Percentiles rank a stretch among this genome's conserved stretches.
Evolutionary conservation across 345 rosid species (phyloP).

Genomic region (Zanthoxylum bungeanum): DNA sequence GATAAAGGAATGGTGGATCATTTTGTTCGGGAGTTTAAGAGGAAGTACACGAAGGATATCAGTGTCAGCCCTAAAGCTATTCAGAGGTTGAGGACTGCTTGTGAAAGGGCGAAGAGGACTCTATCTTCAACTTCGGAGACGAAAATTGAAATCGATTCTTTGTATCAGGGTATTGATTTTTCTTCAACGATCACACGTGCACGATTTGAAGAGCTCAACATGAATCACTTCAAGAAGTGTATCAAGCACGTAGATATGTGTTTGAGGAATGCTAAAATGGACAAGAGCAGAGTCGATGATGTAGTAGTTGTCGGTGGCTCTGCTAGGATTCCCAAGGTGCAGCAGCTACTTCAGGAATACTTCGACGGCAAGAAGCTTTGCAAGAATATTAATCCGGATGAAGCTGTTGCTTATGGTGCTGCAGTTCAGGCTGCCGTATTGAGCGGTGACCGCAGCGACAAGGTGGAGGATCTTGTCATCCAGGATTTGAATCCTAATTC

Average conservation of each 20-base stretch:
- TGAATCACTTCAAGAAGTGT: conserved; percentile 38
- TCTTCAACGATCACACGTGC: conserved; percentile 35
- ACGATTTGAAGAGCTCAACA: conserved; percentile 40
- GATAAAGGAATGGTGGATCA: conserved; percentile 41
- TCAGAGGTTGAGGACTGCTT: conserved; percentile 35
- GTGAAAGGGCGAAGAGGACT: conserved; percentile 35
- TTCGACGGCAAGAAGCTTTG: conserved; percentile 48
- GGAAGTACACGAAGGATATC: conserved; percentile 44
- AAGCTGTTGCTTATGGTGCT: conserved; percentile 50
- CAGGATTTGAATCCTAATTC: conserved; percentile 30
- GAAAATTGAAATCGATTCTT: conserved; percentile 36
- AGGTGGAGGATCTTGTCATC: conserved; percentile 32
- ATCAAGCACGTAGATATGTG: conserved; percentile 46
- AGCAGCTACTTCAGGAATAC: conserved; percentile 36
- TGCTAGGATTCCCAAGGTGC: conserved; percentile 53
- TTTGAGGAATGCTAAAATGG: conserved; percentile 42
- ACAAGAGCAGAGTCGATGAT: conserved; percentile 42
- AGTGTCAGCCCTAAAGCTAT: conserved; percentile 38
- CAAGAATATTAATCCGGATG: conserved; percentile 46
- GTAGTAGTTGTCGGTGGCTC: conserved; percentile 52
- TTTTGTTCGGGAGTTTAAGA: conserved; percentile 41
- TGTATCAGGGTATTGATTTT: conserved; percentile 40
- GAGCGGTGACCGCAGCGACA: conserved; percentile 38
- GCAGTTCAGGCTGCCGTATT: conserved; percentile 48
- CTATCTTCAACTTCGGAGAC: conserved; percentile 36